phyloP scores from a whole-genome alignment of 345 rosid species.

The Corchorus olitorius region DNA sequence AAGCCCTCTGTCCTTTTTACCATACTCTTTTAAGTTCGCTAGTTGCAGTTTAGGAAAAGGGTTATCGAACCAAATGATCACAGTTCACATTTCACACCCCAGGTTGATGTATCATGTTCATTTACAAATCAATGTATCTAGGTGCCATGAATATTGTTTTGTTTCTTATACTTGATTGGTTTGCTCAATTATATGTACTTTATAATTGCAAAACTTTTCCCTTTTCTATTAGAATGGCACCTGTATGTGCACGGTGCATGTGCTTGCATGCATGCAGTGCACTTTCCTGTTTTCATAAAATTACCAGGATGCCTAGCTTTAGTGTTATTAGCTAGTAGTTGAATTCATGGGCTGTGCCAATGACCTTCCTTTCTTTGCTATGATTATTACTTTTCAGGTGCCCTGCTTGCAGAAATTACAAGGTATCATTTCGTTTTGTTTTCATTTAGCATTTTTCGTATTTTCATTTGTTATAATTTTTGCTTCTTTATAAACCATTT shows the following conservation, averaged over 20 bases:
- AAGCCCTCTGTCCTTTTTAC: not conserved
- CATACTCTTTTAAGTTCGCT: not conserved
- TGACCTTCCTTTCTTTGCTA: constrained; percentile 22
- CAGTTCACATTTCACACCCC: not conserved
- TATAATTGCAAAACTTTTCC: not conserved
- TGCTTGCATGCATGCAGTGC: not conserved
- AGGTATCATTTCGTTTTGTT: constrained; percentile 50
- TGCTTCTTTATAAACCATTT: constrained; percentile 32
- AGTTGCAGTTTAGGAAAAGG: not conserved
- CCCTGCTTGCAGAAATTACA: constrained; percentile 98
- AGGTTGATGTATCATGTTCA: not conserved
- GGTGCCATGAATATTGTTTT: not conserved
- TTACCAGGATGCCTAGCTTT: not conserved
- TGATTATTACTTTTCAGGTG: constrained; percentile 64
- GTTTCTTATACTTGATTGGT: not conserved
- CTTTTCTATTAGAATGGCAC: not conserved
- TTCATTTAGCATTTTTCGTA: constrained; percentile 9
- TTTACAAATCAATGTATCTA: not conserved
- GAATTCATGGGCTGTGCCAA: not conserved
- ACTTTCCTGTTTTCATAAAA: not conserved
- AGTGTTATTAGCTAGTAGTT: not conserved
- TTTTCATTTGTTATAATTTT: constrained; percentile 16
- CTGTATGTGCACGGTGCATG: not conserved
- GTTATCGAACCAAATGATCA: not conserved
- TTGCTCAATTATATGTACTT: not conserved